A percentile compares a stretch with the other conserved stretches of the same genome.
phyloP scores from a whole-genome alignment of 1,139 yeast species.

The Debaryomyces coudertii region DNA sequence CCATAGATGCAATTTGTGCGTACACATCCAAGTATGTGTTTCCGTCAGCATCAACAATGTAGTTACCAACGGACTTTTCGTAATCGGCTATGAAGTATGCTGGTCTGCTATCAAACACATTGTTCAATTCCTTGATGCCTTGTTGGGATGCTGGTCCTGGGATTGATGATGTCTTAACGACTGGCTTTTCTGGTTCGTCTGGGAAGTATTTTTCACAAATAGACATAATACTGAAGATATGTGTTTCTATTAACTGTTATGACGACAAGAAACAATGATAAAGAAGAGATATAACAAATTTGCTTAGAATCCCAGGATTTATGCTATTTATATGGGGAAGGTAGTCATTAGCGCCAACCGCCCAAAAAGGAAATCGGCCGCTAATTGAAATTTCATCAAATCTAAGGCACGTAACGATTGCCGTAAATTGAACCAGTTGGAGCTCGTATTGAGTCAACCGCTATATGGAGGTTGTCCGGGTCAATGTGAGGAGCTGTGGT shows the following conservation, averaged over 20 bases:
- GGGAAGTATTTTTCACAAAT: slow-evolving; percentile 62
- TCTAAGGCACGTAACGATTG: not conserved
- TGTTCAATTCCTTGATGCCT: slow-evolving; percentile 49
- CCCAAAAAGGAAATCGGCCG: slow-evolving; percentile 3
- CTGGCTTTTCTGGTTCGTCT: slow-evolving; percentile 65
- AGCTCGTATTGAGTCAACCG: not conserved
- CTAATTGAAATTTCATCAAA: not conserved
- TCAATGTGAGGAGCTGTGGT: not conserved
- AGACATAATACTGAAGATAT: slow-evolving; percentile 30
- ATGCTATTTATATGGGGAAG: slow-evolving; percentile 1
- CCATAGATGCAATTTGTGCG: slow-evolving; percentile 78
- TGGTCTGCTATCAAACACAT: slow-evolving; percentile 66
- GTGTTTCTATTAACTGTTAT: not conserved
- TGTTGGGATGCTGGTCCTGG: slow-evolving; percentile 68
- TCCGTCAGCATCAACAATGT: slow-evolving; percentile 72
- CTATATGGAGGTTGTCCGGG: not conserved
- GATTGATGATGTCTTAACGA: slow-evolving; percentile 48
- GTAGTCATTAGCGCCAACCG: not conserved
- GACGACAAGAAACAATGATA: not conserved
- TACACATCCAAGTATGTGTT: slow-evolving; percentile 68
- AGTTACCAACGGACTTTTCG: slow-evolving; percentile 69
- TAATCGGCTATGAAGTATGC: slow-evolving; percentile 73
- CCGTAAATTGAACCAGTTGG: not conserved
- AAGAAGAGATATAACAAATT: not conserved
- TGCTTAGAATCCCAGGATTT: not conserved